Evolutionary conservation across 176 grass and related monocot species (phyloP), one percentile per base, ranked within the genome.

Genomic region (Saccharum spontaneum): DNA sequence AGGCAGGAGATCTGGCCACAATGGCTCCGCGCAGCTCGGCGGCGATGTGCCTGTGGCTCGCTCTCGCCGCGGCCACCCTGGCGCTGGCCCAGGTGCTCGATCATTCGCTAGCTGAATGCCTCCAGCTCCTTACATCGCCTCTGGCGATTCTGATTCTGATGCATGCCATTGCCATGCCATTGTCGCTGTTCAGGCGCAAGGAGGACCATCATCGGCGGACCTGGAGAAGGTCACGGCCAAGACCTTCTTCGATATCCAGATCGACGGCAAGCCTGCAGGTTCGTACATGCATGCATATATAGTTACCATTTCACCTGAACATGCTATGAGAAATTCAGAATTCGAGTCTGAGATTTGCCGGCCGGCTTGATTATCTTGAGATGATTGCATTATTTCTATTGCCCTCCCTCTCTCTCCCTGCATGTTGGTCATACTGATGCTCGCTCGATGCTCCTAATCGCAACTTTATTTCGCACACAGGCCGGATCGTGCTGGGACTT

Each of bases 261-360:
- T 95, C 65, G 90, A 80, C 1, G 93, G 91, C 48, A 95, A 95
- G 89, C 86, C 90, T 59, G 84, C 91, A 89, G 97, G 97, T 98
- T 85, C 39, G 75, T 28, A 3, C 44, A 3, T 43, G 18, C 20
- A n/a, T 15, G 10, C 18, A 12, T 28, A 28, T 28, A 28, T 23
- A 0, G 34, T 36, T 36, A 36, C 34, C 34, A 36, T 36, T 36
- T 36, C 34, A 36, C 34, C 34, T 23, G 2, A 22, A 0, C 36
- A 41, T 10, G 44, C 44, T 46, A 14, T 9, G 1, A 17, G 48
- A 49, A 49, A 49, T 50, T 43, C 36, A 22, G 37, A 69, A 69
- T 43, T 23, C 38, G 20, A 24, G 20, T 1, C 67, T 6, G 67
- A 13, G 67, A 70, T 70, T 70, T 6, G 33, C 34, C 34, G 33